Conservation (phyloP, 129 eudicot species). For the Cynara cardunculus region DNA sequence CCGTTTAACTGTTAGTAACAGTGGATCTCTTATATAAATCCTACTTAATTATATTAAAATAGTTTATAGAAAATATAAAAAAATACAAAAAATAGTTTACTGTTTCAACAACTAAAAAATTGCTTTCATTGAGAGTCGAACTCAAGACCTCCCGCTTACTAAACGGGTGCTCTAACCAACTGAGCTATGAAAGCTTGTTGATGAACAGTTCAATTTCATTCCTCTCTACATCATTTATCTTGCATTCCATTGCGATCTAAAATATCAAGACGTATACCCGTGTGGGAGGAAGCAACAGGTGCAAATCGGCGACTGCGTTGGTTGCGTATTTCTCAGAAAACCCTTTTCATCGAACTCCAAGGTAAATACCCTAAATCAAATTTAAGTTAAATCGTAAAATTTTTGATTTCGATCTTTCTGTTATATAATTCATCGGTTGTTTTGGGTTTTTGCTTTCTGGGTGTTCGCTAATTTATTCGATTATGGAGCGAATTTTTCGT, state of each 20-base stretch:
- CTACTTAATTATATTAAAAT: too few relatives aligned
- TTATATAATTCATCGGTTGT: not conserved
- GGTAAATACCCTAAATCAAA: constrained; percentile 2
- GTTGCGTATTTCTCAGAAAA: constrained; percentile 10
- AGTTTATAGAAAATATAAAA: too few relatives aligned
- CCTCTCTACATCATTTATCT: not conserved
- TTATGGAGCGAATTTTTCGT: constrained; percentile 3
- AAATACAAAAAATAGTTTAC: too few relatives aligned
- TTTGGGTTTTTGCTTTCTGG: not conserved
- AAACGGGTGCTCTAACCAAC: constrained; percentile 73
- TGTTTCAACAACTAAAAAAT: too few relatives aligned
- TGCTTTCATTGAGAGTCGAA: constrained; percentile 92
- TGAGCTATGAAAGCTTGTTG: constrained; percentile 43
- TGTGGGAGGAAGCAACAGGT: not conserved
- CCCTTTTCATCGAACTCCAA: constrained; percentile 10
- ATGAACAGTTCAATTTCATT: rapidly evolving
- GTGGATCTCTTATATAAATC: too few relatives aligned
- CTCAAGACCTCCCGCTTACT: constrained; percentile 98
- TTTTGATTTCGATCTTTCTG: not conserved
- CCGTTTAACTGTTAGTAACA: too few relatives aligned
- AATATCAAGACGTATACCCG: not conserved
- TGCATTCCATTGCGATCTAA: not conserved
- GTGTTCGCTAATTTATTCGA: not conserved
- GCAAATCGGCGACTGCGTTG: constrained; percentile 11
- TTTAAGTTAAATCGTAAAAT: not conserved